These are phyloP conservation scores for Lactarius sp. DNA, from an alignment of 768 basidiomycete species.

Conservation along the genomic window DNA sequence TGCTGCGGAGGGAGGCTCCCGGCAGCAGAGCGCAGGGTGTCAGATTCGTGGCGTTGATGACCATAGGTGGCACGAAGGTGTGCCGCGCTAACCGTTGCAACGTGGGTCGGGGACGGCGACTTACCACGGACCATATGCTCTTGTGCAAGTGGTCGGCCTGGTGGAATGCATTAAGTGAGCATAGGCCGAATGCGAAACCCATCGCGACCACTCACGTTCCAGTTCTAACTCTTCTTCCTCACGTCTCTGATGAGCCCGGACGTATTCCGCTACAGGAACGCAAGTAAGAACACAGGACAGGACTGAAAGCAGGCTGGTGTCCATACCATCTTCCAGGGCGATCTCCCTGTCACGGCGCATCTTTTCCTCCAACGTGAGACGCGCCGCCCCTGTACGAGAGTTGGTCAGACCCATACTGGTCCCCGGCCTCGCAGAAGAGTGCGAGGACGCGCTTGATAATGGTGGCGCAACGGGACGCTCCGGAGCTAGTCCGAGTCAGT, in stretches of 20 bases:
- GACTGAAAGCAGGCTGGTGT: conserved; percentile 26
- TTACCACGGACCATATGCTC: conserved; percentile 35
- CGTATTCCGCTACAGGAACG: neutral
- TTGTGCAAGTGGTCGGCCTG: conserved; percentile 27
- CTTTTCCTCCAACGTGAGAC: conserved; percentile 46
- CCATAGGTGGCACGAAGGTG: conserved; percentile 34
- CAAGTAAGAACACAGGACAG: neutral
- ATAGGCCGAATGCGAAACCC: neutral
- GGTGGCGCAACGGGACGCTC: conserved; percentile 13
- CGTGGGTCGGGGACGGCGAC: conserved; percentile 50
- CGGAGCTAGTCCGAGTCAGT: conserved; percentile 10
- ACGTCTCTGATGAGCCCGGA: conserved; percentile 30
- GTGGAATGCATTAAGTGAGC: conserved; percentile 4
- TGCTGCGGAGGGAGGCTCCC: conserved; percentile 28
- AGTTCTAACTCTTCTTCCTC: conserved; percentile 34
- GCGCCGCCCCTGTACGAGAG: conserved; percentile 33
- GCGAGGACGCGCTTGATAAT: conserved; percentile 11
- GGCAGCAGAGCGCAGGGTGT: conserved; percentile 57
- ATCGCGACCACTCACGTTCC: conserved; percentile 36
- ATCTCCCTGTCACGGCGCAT: conserved; percentile 33
- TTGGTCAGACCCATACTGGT: conserved; percentile 38
- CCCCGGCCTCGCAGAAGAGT: conserved; percentile 36
- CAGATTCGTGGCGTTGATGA: conserved; percentile 71
- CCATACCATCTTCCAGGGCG: conserved; percentile 42
- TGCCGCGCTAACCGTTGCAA: conserved; percentile 27